Evolutionary conservation across 1,284 basidiomycete species (phyloP).

Genomic region (Taiwanofungus camphoratus): DNA sequence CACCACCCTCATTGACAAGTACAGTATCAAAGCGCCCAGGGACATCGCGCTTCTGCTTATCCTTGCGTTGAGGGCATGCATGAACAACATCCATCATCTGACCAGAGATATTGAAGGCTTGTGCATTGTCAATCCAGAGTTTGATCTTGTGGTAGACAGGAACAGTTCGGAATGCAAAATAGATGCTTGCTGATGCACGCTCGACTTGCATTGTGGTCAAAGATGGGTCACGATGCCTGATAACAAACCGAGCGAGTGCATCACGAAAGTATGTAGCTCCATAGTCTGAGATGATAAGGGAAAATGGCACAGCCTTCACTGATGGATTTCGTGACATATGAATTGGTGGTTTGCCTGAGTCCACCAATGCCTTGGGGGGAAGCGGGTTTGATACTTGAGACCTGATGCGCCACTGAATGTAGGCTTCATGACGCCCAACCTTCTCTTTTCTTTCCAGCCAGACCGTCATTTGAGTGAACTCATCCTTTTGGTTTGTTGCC

Average conservation of each 20-base stretch:
- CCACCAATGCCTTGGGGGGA: neutral
- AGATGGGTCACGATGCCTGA: too few relatives aligned
- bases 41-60: conserved; percentile 5
- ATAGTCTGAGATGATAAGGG: too few relatives aligned
- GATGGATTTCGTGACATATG: conserved; percentile 22
- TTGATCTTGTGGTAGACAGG: neutral
- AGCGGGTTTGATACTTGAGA: neutral
- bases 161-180: neutral
- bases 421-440: conserved; percentile 6
- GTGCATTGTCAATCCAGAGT: too few relatives aligned
- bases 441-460: conserved; percentile 29
- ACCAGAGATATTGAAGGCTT: neutral
- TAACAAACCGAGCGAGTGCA: neutral
- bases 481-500: conserved; percentile 30
- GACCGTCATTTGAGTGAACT: conserved; percentile 31
- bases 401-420: conserved; percentile 4
- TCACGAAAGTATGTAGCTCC: neutral
- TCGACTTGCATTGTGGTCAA: neutral
- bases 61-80: neutral
- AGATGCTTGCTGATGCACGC: neutral
- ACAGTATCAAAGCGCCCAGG: conserved; percentile 15
- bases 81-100: neutral
- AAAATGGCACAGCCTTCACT: conserved; percentile 9
- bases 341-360: neutral
- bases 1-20: neutral